Conservation (phyloP, 371 early-diverging fungal genomes). For the Dichotomocladium elegans region DNA sequence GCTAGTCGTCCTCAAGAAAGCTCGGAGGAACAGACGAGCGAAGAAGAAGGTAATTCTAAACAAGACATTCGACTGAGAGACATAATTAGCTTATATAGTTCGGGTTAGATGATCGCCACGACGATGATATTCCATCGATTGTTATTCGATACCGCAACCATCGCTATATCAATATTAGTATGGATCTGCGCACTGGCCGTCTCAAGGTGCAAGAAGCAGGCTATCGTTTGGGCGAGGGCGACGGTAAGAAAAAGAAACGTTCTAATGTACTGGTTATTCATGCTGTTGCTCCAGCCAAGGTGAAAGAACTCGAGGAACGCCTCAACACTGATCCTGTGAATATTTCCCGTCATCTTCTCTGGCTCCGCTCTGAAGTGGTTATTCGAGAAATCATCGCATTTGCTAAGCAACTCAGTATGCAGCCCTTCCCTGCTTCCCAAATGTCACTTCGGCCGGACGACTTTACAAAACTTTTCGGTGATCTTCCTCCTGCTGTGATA, state of each 20-base stretch:
- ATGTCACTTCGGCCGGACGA: constrained; percentile 43
- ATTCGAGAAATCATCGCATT: constrained; percentile 45
- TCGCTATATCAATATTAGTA: constrained; percentile 49
- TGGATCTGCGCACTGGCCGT: constrained; percentile 54
- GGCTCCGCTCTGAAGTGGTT: constrained; percentile 47
- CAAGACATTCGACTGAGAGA: no score
- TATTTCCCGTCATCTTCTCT: constrained; percentile 34
- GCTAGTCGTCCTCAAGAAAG: constrained; percentile 11
- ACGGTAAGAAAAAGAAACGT: constrained; percentile 50
- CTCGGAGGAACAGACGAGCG: no score
- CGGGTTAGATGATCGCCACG: not conserved
- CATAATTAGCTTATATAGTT: no score
- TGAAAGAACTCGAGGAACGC: constrained; percentile 35
- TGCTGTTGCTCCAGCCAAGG: constrained; percentile 19
- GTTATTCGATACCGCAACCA: constrained; percentile 50
- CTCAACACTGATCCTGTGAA: constrained; percentile 39
- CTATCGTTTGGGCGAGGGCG: constrained; percentile 45
- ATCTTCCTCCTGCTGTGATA: constrained; percentile 12
- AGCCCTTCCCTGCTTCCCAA: constrained; percentile 41
- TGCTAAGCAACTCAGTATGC: constrained; percentile 43
- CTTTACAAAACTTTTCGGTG: constrained; percentile 34
- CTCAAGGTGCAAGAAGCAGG: constrained; percentile 51
- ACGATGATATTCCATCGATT: constrained; percentile 22
- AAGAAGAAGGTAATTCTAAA: no score
- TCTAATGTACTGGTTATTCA: not conserved